These are phyloP conservation scores for Xylaria telfairii DNA, from an alignment of 495 filamentous ascomycete species.

Conservation along the genomic window DNA sequence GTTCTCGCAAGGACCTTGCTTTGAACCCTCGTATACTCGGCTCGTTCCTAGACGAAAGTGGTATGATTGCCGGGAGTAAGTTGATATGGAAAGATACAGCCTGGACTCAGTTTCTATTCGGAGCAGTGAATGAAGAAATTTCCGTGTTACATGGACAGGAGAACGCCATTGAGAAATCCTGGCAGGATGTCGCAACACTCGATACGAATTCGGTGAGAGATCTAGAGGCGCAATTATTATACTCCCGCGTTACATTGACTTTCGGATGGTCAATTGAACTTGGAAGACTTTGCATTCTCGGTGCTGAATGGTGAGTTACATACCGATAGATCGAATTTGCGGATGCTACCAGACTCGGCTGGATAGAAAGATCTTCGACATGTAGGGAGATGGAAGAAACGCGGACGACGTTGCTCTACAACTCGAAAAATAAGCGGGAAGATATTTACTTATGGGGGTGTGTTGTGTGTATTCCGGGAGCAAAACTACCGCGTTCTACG, in stretches of 20 bases:
- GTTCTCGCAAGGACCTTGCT: constrained; percentile 46
- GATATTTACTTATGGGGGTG: constrained; percentile 3
- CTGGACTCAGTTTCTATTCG: constrained; percentile 61
- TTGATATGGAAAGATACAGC: constrained; percentile 58
- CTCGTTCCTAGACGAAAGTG: constrained; percentile 62
- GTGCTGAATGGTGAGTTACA: constrained; percentile 48
- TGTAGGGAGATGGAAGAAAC: not conserved
- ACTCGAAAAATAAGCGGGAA: not conserved
- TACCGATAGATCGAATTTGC: not conserved
- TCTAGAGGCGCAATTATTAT: constrained; percentile 57
- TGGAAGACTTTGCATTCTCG: constrained; percentile 55
- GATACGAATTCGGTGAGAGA: constrained; percentile 45
- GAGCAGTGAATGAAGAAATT: constrained; percentile 19
- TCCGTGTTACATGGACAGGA: not conserved
- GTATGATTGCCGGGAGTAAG: constrained; percentile 52
- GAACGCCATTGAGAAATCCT: constrained; percentile 32
- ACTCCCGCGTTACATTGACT: constrained; percentile 57
- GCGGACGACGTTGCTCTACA: not conserved
- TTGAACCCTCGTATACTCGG: constrained; percentile 64
- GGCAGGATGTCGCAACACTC: constrained; percentile 45
- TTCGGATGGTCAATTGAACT: constrained; percentile 59
- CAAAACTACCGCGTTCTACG: constrained; percentile 2
- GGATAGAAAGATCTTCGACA: not conserved
- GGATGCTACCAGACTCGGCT: not conserved
- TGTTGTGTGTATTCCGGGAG: constrained; percentile 18